Base-by-base conservation (phyloP, 345 rosid genomes). In the Triadica sebifera region DNA sequence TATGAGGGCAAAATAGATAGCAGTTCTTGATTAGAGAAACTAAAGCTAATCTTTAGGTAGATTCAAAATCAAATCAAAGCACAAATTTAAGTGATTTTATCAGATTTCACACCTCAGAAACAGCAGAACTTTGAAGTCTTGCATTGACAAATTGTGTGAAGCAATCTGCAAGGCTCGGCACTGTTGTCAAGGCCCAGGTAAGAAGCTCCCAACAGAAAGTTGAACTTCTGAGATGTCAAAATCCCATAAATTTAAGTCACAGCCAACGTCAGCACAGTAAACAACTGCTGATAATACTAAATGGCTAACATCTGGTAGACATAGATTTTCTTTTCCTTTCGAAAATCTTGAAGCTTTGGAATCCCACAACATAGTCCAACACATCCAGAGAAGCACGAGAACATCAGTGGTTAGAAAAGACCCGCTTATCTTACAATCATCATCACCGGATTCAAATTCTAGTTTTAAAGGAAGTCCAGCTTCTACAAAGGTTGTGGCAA, bases 311-410 rank as follows among this genome's bases (percentile, higher is more conserved):
- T 95, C 94, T 1, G 98, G 97, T 65, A 89, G 83, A 66, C 76
- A 80, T 34, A 91, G 62, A 53, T 58, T 69, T 16, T 17, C 77
- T 52, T 65, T 82, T 38, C 67, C 73, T 75, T 75, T 67, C 0
- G 76, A 67, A 47, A 73, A 19, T 47, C 24, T 70, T 10, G 19
- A 63, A 62, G 64, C 73, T 71, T 81, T 85, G 24, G 85, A 80
- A 75, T 83, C 84, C 89, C 91, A 92, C 25, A 76, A 74, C 95
- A 91, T 82, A 43, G 89, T 68, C 99, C 98, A 95, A 79, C 91
- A 89, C 82, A 87, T 65, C 87, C 86, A 87, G 2, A 93, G 84
- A 79, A 94, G 84, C 76, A 88, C 45, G 73, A 83, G 75, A 73
- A 89, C 82, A 73, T 93, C 91, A 3, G 19, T 7, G 0, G 90